Conservation (phyloP, 2,329 filamentous ascomycete genomes). For the Gaeumannomyces sp. region DNA sequence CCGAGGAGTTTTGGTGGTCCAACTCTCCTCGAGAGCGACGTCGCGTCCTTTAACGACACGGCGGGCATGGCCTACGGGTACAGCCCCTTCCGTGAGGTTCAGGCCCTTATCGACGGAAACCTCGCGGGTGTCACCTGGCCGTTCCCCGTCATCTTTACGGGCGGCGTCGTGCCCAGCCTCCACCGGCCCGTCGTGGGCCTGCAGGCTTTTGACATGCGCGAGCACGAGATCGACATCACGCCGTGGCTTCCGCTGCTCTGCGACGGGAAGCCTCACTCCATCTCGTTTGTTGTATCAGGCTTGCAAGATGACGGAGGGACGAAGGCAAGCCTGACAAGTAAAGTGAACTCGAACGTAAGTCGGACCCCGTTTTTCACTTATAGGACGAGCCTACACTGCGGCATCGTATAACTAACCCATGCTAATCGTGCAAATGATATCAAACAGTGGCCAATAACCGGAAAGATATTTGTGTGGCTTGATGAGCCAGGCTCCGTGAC, state of each 20-base stretch:
- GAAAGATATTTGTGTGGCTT: constrained; percentile 76
- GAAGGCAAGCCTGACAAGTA: constrained; percentile 38
- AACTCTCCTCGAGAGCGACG: constrained; percentile 63
- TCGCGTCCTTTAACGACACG: constrained; percentile 49
- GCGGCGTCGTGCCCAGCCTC: constrained; percentile 68
- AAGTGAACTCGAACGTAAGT: constrained; percentile 6
- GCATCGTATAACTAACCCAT: no score
- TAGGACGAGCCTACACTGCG: background rate
- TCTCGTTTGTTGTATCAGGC: constrained; percentile 62
- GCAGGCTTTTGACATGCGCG: constrained; percentile 70
- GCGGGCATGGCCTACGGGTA: constrained; percentile 57
- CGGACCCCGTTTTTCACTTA: background rate
- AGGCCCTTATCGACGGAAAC: constrained; percentile 65
- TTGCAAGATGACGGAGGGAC: constrained; percentile 50
- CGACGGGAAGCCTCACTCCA: constrained; percentile 58
- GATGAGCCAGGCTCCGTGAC: constrained; percentile 46
- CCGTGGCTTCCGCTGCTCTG: constrained; percentile 66
- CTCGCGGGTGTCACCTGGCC: constrained; percentile 75
- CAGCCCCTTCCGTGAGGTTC: constrained; percentile 72
- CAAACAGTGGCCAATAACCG: constrained; percentile 61
- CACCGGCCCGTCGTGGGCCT: constrained; percentile 75
- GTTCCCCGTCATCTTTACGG: constrained; percentile 76
- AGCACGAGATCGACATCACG: constrained; percentile 78
- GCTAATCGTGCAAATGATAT: background rate
- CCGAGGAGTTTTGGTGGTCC: constrained; percentile 82